phyloP scores from a whole-genome alignment of 2,329 filamentous ascomycete genomes.

The Talaromyces sp. region DNA sequence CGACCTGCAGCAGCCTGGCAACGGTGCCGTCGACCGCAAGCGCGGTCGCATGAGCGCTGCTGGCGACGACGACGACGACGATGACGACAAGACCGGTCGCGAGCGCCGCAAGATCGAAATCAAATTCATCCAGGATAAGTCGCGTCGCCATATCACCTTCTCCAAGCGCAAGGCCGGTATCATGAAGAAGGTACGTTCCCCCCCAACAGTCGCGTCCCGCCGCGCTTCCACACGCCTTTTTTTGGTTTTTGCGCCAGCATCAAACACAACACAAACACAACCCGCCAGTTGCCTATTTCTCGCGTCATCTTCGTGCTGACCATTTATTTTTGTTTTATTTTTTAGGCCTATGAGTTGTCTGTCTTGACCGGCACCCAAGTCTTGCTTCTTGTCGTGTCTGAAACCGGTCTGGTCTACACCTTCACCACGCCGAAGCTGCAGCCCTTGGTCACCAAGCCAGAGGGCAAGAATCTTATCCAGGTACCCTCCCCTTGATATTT shows the following conservation, averaged over 20 bases:
- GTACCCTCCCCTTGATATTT: conserved; percentile 51
- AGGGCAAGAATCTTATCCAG: conserved; percentile 99
- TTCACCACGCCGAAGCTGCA: conserved; percentile 98
- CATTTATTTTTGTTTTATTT: background rate
- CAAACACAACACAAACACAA: background rate
- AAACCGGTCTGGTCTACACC: conserved; percentile 95
- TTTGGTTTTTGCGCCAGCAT: background rate
- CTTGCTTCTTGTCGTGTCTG: conserved; percentile 89
- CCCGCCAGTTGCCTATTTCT: background rate
- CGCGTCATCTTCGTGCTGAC: background rate
- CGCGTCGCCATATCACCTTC: conserved; percentile 97
- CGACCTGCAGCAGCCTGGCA: conserved; percentile 55
- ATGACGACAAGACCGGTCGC: conserved; percentile 95
- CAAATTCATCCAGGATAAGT: conserved; percentile 99
- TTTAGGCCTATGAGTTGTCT: conserved; percentile 90
- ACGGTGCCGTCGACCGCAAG: conserved; percentile 72
- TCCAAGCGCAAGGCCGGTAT: conserved; percentile 99
- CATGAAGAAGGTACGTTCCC: conserved; percentile 91
- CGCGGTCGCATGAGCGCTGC: conserved; percentile 72
- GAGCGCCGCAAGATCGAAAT: conserved; percentile 99
- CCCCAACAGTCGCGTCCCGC: conserved; percentile 12
- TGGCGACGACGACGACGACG: conserved; percentile 92
- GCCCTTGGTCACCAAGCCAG: conserved; percentile 94
- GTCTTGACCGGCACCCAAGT: conserved; percentile 98
- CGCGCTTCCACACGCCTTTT: background rate